phyloP scores from a whole-genome alignment of 108 stramenopile genomes.

The Conticribra guillardii region DNA sequence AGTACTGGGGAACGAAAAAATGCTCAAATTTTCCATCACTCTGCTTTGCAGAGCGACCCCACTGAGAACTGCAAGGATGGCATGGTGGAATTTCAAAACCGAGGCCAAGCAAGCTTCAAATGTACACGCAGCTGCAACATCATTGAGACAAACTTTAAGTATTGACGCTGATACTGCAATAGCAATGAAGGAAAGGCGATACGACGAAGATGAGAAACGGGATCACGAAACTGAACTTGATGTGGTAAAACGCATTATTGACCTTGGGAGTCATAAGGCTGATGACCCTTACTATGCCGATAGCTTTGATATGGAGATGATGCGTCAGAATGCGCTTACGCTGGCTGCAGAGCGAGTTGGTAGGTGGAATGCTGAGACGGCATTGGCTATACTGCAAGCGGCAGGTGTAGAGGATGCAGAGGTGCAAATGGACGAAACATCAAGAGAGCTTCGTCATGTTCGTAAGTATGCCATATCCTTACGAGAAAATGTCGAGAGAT shows the following conservation, averaged over 20 bases:
- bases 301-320: constrained; percentile 21
- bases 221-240: constrained; percentile 64
- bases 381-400: constrained; percentile 76
- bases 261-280: constrained; percentile 54
- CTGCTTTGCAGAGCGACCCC: constrained; percentile 62
- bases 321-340: constrained; percentile 32
- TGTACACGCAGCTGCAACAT: constrained; percentile 59
- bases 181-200: constrained; percentile 60
- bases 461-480: constrained; percentile 77
- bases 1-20: constrained; percentile 58
- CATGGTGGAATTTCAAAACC: constrained; percentile 67
- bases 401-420: constrained; percentile 77
- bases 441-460: constrained; percentile 74
- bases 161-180: constrained; percentile 57
- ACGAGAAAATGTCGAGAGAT: constrained; percentile 67
- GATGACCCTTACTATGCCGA: constrained; percentile 13
- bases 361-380: constrained; percentile 73
- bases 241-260: constrained; percentile 70
- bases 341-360: constrained; percentile 66
- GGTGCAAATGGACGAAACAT: constrained; percentile 80
- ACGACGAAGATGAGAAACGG: constrained; percentile 58
- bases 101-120: constrained; percentile 70
- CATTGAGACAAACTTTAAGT: constrained; percentile 56
- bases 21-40: constrained; percentile 60
- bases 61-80: constrained; percentile 75